Base-by-base conservation (phyloP, 768 basidiomycete species). In the Lactarius evosmus region DNA sequence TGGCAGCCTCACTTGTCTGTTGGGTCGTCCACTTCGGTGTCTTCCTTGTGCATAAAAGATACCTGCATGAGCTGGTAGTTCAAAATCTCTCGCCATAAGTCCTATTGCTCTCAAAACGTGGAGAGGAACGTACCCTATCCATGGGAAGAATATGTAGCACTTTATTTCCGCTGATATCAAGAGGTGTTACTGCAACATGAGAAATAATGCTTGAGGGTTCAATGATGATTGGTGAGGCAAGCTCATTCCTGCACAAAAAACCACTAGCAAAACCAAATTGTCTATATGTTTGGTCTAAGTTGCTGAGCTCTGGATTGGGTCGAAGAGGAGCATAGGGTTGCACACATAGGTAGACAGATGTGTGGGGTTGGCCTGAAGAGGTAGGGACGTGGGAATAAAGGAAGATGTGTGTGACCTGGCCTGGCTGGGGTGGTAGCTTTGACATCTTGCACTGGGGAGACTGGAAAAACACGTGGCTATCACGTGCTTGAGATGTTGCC, bases 151-250 rank as follows among this genome's bases (percentile, higher is more conserved):
- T 11, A 29, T 57, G 56, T 3, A 57, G 5, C 2, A 33, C 56
- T 44, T 38, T 29, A 30, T n/a, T 8, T 9, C 56, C 56, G 8
- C 41, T 27, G 11, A 57, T 57, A 12, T 57, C 7, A 7, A 57
- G 56, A 9, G 17, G 56, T 7, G 56, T 57, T 57, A 57, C n/a
- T 11, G 56, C 56, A 17, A 46, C 41, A 8, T 57, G 56, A 30
- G 56, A 57, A 7, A 57, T 57, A 30, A 57, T 44, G 7, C 25
- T 57, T 17, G 56, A 57, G 3, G 29, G 32, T 1, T 44, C 56
- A n/a, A 33, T 33, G 33, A 33, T 9, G 33, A 33, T 9, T 7
- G 5, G 33, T 33, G 33, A 9, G 6, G 33, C 33, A 9, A 33
- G 9, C 5, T 33, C 7, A 9, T 19, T 44, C n/a, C 41, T n/a